Percentiles rank a stretch among this genome's conserved stretches.
Evolutionary conservation across 2,329 filamentous ascomycete genomes (phyloP).

Genomic region (Trichophyton benhamiae): DNA sequence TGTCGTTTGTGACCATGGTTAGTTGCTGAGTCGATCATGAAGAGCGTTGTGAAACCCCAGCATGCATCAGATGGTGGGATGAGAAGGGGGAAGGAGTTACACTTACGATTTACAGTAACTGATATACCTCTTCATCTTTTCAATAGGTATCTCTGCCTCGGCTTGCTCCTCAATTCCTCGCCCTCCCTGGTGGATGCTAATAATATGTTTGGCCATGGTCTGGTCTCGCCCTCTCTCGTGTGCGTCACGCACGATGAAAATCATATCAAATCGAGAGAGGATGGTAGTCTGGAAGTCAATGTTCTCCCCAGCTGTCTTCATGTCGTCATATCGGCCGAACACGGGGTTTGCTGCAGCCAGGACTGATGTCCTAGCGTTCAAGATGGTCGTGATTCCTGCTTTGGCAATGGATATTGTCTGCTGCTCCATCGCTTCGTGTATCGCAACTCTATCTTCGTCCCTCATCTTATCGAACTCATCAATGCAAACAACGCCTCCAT

Average conservation of each 20-base stretch:
- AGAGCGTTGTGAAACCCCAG: conserved; percentile 20
- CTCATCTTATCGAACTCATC: conserved; percentile 99
- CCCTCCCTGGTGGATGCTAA: conserved; percentile 91
- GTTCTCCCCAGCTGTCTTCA: conserved; percentile 95
- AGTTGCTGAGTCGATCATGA: neutral
- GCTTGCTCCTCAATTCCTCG: conserved; percentile 67
- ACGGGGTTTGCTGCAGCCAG: conserved; percentile 93
- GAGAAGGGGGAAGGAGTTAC: neutral
- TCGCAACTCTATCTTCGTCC: conserved; percentile 92
- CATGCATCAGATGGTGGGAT: conserved; percentile 12
- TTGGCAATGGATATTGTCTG: conserved; percentile 99
- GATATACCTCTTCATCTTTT: conserved; percentile 95
- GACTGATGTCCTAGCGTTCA: conserved; percentile 91
- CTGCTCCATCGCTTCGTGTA: conserved; percentile 99
- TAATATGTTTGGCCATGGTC: conserved; percentile 89
- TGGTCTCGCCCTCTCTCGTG: conserved; percentile 84
- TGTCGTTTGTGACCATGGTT: conserved; percentile 25
- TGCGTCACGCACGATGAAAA: conserved; percentile 95
- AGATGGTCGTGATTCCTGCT: conserved; percentile 93
- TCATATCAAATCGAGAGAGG: conserved; percentile 97
- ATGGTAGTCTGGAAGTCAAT: conserved; percentile 99
- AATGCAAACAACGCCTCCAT: conserved; percentile 94
- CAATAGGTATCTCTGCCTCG: conserved; percentile 80
- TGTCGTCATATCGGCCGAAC: conserved; percentile 93
- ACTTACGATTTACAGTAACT: conserved; percentile 89